Evolutionary conservation across 2,329 filamentous ascomycete species (phyloP), one percentile per base, ranked within the genome.

Genomic region (Pseudogymnoascus sp.): DNA sequence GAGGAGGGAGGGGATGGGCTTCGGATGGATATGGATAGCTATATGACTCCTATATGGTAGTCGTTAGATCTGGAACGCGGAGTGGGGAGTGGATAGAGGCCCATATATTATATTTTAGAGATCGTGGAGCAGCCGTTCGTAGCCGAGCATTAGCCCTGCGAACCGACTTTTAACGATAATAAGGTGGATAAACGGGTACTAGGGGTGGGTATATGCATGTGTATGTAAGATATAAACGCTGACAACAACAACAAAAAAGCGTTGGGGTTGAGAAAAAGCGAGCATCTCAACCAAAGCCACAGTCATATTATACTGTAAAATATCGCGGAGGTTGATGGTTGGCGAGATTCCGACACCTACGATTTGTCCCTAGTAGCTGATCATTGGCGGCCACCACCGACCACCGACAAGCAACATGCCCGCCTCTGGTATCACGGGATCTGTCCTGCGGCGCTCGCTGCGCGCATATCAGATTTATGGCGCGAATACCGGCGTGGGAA

Each of bases 401-500:
- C 15, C 23, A 53, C 47, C 26, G 26, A 53, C 26, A 4, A 53
- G 1, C 47, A 53, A 10, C 47, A 53, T 53, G 47, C 31, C 70
- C 78, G 63, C 82, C 83, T 26, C 75, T 85, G 61, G 80, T 84
- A 59, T 81, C 85, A 62, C 78, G 85, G 59, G 79, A 31, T 53
- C 47, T 92, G 38, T 90, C 87, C 84, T 53, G 47, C 26, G 47
- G 9, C 85, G 87, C 65, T 83, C 83, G 8, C 78, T 93, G 62
- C 84, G 85, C 65, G 80, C 85, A 11, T 83, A 90, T 69, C 90
- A 95, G 74, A 79, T 96, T 38, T 96, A 89, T 70, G 91, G 91
- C 28, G 89, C 91, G 57, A 95, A 93, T 70, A 95, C 91, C 0
- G 85, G 90, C 68, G 89, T 95, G 26, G 91, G 91, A 67, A 96